Evolutionary conservation across 2,329 filamentous ascomycete species (phyloP), one percentile per base, ranked within the genome.

Genomic region (Colletotrichum paranaense): DNA sequence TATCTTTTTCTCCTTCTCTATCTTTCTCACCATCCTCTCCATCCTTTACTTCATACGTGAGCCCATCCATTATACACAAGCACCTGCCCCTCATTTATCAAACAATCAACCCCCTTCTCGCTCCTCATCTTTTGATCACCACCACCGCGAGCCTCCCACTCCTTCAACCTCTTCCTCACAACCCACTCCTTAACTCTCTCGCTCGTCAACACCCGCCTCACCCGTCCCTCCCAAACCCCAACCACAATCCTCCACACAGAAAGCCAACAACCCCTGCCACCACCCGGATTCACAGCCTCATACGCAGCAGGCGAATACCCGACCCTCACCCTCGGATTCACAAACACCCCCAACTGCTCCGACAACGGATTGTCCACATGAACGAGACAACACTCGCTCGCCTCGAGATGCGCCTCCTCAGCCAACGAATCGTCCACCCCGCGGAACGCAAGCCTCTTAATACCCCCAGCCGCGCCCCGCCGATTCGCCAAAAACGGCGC

Each of bases 361-460:
- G 86, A 87, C 5, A 91, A 82, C 1, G 89, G 89, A 76, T 94
- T 94, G 78, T 94, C 93, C 2, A 90, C 89, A 78, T 94, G 93
- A 67, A 94, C 91, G 65, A 95, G 88, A 81, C 94, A 95, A 84
- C 93, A 95, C 81, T 95, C 93, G 16, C 91, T 93, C n/a, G 87
- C 93, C 81, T 95, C 94, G 30, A 95, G 85, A 78, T 94, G 92
- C 30, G 84, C 78, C 8, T 81, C 78, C 72, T 71, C 63, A 2
- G 90, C 90, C 1, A 96, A 88, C 4, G 86, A 87, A 78, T 94
- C 92, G 0, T 89, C 79, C 26, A 93, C 85, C 5, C 87, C 92
- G 11, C 92, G 89, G 80, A 94, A 94, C n/a, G 83, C 85, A 0
- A 94, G 79, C 2, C 75, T 73, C 58, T 78, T 76, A 2, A 59